Percentiles rank a stretch among this genome's conserved stretches.
These are phyloP conservation scores for Naganishia antarctica DNA, from an alignment of 768 basidiomycete species.

Conservation along the genomic window DNA sequence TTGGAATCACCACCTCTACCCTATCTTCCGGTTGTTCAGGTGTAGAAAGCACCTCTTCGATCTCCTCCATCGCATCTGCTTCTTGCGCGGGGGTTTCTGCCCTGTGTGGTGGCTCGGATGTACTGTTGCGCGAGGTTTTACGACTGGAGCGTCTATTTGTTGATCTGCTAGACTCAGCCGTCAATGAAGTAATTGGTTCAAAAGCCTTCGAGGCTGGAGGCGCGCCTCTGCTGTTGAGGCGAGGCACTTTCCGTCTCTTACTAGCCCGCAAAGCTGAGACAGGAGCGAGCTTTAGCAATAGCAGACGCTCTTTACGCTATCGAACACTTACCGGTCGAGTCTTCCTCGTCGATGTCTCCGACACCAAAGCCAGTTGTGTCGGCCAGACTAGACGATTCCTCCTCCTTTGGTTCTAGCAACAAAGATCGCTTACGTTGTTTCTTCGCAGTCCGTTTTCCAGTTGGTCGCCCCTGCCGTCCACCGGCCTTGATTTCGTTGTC, in stretches of 20 bases:
- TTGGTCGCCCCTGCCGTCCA: background rate
- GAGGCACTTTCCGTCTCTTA: conserved; percentile 1
- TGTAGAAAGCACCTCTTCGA: background rate
- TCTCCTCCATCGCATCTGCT: background rate
- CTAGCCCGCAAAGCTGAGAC: background rate
- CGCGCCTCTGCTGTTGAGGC: background rate
- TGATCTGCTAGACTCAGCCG: background rate
- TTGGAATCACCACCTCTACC: conserved; percentile 7
- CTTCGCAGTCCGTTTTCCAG: background rate
- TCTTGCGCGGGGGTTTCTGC: background rate
- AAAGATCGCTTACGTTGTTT: conserved; percentile 7
- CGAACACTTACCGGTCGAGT: background rate
- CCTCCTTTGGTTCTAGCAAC: background rate
- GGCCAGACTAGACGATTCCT: background rate
- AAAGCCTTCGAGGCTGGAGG: background rate
- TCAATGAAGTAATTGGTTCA: background rate
- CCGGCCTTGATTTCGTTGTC: background rate
- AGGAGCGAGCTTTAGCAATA: too few relatives aligned
- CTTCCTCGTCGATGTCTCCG: background rate
- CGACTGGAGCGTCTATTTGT: background rate
- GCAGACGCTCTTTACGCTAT: too few relatives aligned
- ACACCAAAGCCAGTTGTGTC: background rate
- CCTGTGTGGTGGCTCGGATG: too few relatives aligned
- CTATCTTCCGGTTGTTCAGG: conserved; percentile 6
- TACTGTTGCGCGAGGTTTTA: background rate